Evolutionary conservation across 2,329 filamentous ascomycete species (phyloP), one percentile per base, ranked within the genome.

Genomic region (Beauveria sp.): DNA sequence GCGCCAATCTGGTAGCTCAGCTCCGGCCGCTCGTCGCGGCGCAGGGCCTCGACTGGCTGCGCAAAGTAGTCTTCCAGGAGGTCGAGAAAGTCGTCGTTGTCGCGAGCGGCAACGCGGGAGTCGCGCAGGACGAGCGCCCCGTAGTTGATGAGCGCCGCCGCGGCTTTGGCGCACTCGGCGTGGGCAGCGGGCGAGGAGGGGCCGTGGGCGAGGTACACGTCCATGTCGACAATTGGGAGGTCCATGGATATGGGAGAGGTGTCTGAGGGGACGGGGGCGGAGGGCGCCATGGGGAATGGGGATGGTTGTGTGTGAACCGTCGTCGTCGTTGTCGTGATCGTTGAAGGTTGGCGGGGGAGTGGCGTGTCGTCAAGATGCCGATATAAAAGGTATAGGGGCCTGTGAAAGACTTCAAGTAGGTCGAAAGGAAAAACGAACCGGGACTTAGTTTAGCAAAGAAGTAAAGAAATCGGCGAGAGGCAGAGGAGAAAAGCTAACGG

Each of bases 41-140:
- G 71, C 42, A 86, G 76, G 2, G 68, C 70, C 9, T 70, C 76
- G 20, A 74, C 73, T 18, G 83, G 79, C 71, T 86, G 83, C 40
- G 82, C 82, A 68, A 86, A 86, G 76, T 86, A 86, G 74, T 85
- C 82, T 72, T 86, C 83, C n/a, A 86, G 78, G 43, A 86, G 76
- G 70, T 86, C 82, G 62, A 86, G 79, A 67, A 86, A 86, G 60
- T 75, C 72, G 28, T 74, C 73, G 74, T 86, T 86, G 72, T 84
- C 80, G 2, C 72, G 66, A 67, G 83, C 80, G 20, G 80, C 75
- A 14, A 85, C 83, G 64, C 83, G 82, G 57, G 80, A 80, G 74
- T 86, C 83, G 74, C 84, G 83, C 51, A 86, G 77, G 26, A 86
- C 75, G 22, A 86, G 77, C 9, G 83, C 83, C 63, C 83, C 83